Conservation (phyloP, 768 basidiomycete species). For the Roridomyces roridus region DNA sequence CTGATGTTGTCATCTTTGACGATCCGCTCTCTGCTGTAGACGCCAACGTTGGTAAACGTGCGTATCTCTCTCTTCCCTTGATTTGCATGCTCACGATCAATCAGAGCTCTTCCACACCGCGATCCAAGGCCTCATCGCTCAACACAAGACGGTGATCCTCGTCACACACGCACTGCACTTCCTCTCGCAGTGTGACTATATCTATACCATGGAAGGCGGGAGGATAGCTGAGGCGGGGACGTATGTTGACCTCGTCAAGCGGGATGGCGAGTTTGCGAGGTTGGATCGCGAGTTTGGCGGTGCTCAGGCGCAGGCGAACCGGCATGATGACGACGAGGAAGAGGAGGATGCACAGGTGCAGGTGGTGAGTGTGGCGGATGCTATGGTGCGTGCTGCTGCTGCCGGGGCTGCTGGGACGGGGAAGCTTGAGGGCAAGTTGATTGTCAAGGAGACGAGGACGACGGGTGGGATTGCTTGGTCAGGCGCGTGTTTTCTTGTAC, state of each 20-base stretch:
- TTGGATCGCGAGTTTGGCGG: slow-evolving; percentile 65
- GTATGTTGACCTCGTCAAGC: slow-evolving; percentile 53
- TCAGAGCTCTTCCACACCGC: slow-evolving; percentile 66
- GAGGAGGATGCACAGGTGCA: slow-evolving; percentile 28
- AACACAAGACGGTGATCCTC: slow-evolving; percentile 80
- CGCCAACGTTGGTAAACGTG: slow-evolving; percentile 68
- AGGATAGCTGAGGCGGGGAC: slow-evolving; percentile 74
- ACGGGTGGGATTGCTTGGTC: slow-evolving; percentile 65
- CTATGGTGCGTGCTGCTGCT: slow-evolving; percentile 21
- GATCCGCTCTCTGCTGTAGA: slow-evolving; percentile 75
- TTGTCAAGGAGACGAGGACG: slow-evolving; percentile 66
- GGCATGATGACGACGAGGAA: slow-evolving; percentile 32
- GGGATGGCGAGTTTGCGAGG: slow-evolving; percentile 58
- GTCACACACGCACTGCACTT: slow-evolving; percentile 94
- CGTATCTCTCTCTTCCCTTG: too few species aligned
- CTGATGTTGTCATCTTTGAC: slow-evolving; percentile 67
- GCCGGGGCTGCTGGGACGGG: slow-evolving; percentile 54
- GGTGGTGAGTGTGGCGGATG: slow-evolving; percentile 32
- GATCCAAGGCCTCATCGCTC: slow-evolving; percentile 52
- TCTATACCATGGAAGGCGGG: slow-evolving; percentile 80
- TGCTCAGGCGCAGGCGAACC: slow-evolving; percentile 35
- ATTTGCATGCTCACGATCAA: too few species aligned
- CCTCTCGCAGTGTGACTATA: slow-evolving; percentile 85
- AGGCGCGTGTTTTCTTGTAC: slow-evolving; percentile 42
- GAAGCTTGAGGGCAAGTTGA: slow-evolving; percentile 69